Base-by-base conservation (phyloP, 2,329 filamentous ascomycete genomes). In the Pseudogymnoascus sp. region DNA sequence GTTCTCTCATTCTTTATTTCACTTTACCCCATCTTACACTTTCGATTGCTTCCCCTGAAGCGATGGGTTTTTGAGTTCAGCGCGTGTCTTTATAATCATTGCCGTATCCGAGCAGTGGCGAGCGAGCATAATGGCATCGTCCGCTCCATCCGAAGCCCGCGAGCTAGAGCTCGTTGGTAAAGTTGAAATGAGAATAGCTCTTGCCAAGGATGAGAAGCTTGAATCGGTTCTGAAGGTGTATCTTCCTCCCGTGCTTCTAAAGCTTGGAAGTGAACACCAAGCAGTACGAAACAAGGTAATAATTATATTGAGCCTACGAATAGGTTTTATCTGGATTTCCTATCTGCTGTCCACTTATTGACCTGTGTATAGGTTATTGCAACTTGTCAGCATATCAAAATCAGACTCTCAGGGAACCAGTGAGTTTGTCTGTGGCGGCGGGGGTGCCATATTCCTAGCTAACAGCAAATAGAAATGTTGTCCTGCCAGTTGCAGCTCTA, bases 151-250 rank as follows among this genome's bases (percentile, higher is more conserved):
- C 5, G 86, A 89, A 75, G 81, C 88, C 74, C 85, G 87, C 65
- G 92, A 96, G 81, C 81, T 96, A 67, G 84, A 86, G 67, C 84
- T 97, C 65, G 84, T 96, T 60, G 89, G 90, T 70, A 93, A 90
- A 72, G 88, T 96, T 52, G 92, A 87, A 66, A 94, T 97, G 70
- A 72, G 70, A 12, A 73, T 85, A 14, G 88, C 85, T 28, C 84
- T 93, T 60, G 89, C 92, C 68, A 87, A 91, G 60, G 93, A 97
- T 72, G 81, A 85, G 66, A 95, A 93, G 76, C 83, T 99, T 1
- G 85, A 93, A 72, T 78, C 85, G 23, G 79, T 94, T 14, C 80
- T 99, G 16, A 85, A 89, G 70, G 86, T 84, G 42, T 97, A 93
- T 71, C 80, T 99, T 25, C 79, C 89, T 3, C 89, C 93, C 0